A percentile compares a stretch with the other conserved stretches of the same genome.
Evolutionary conservation across 768 basidiomycete species (phyloP).

Genomic region (Lactarius tabidus): DNA sequence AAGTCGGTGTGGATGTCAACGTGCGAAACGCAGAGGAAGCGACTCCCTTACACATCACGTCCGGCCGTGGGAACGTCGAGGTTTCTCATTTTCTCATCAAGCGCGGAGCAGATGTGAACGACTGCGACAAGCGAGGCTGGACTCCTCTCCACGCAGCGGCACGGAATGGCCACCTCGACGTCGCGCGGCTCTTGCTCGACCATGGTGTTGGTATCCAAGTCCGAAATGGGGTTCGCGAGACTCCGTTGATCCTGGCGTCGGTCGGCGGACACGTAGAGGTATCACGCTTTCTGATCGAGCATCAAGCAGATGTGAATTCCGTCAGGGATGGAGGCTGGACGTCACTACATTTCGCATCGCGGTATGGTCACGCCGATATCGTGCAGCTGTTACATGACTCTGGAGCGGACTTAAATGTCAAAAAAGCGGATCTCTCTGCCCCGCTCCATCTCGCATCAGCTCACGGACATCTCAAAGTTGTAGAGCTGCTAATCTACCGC

Average conservation of each 20-base stretch:
- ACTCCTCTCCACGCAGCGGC: background rate
- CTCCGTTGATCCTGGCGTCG: background rate
- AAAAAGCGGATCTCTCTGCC: background rate
- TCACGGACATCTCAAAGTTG: background rate
- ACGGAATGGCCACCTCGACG: background rate
- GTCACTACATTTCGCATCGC: background rate
- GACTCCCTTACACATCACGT: background rate
- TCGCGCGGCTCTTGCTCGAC: background rate
- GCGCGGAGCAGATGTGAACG: background rate
- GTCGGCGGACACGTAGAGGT: background rate
- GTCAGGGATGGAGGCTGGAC: background rate
- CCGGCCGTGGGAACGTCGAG: background rate
- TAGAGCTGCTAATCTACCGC: background rate
- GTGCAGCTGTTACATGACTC: background rate
- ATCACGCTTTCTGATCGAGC: background rate
- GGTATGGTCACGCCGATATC: background rate
- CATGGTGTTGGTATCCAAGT: background rate
- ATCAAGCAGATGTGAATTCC: background rate
- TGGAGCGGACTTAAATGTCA: background rate
- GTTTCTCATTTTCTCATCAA: too few relatives aligned
- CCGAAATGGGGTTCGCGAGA: background rate
- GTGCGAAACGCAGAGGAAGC: fast-evolving
- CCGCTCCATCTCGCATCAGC: conserved; percentile 1
- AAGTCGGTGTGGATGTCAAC: background rate
- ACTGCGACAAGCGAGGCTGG: too few relatives aligned